These are phyloP conservation scores for Taxillus chinensis DNA, from an alignment of 164 flowering plant genomes.

Conservation along the genomic window DNA sequence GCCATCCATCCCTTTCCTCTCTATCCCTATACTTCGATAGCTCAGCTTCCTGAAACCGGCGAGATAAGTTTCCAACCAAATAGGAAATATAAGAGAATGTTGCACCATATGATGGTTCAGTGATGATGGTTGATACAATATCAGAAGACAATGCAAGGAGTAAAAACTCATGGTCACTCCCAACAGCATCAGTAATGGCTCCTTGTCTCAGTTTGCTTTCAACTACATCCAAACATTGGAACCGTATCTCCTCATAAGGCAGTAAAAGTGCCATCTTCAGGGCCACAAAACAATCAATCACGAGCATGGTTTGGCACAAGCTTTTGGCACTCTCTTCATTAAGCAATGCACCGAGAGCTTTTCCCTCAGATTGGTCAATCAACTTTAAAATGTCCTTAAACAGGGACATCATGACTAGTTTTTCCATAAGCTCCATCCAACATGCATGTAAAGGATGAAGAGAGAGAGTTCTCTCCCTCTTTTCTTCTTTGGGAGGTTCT, in stretches of 20 bases:
- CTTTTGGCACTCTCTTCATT: slow-evolving; percentile 43
- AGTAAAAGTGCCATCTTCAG: slow-evolving; percentile 48
- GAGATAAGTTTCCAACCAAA: slow-evolving; percentile 53
- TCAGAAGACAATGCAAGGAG: slow-evolving; percentile 60
- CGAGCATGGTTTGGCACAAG: slow-evolving; percentile 28
- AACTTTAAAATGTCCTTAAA: slow-evolving; percentile 35
- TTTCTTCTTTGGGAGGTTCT: slow-evolving; percentile 29
- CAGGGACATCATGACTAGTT: slow-evolving; percentile 27
- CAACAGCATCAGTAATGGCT: slow-evolving; percentile 24
- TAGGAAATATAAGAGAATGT: slow-evolving; percentile 59
- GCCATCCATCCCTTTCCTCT: slow-evolving; percentile 4
- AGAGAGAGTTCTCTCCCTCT: slow-evolving; percentile 13
- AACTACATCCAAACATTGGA: slow-evolving; percentile 45
- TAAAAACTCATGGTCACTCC: slow-evolving; percentile 44
- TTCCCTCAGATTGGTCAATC: slow-evolving; percentile 38
- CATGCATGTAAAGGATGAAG: slow-evolving; percentile 76
- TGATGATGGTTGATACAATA: slow-evolving; percentile 30
- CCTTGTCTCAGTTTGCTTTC: slow-evolving; percentile 60
- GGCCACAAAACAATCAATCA: slow-evolving; percentile 51
- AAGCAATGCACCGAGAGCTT: slow-evolving; percentile 32
- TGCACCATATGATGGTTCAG: slow-evolving; percentile 32
- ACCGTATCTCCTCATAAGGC: slow-evolving; percentile 55
- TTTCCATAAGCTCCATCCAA: slow-evolving; percentile 59
- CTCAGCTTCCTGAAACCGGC: slow-evolving; percentile 43
- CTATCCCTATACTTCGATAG: slow-evolving; percentile 14